Conservation (phyloP, 2,329 filamentous ascomycete genomes). For the Alternaria tenuissima region DNA sequence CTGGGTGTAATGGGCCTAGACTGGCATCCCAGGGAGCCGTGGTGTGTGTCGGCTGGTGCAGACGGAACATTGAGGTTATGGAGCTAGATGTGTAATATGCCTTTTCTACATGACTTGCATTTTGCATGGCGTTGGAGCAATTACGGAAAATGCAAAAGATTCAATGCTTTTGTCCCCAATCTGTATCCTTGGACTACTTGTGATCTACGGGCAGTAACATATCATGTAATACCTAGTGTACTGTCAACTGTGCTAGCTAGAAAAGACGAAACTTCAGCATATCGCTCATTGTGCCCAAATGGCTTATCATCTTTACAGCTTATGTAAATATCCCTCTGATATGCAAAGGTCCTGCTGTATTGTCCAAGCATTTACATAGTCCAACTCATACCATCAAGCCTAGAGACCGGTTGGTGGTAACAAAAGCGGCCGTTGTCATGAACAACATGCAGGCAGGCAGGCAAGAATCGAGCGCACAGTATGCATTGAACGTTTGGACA, state of each 20-base stretch:
- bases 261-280: not conserved
- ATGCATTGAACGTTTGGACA: too few species aligned
- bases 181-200: not conserved
- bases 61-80: slow-evolving; percentile 93
- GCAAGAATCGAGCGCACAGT: too few species aligned
- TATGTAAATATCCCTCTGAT: not conserved
- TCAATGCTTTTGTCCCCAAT: not conserved
- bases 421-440: too few species aligned
- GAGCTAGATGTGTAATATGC: slow-evolving; percentile 46
- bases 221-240: not conserved
- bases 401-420: too few species aligned
- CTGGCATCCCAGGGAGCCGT: slow-evolving; percentile 94
- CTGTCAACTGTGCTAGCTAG: not conserved
- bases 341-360: too few species aligned
- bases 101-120: not conserved
- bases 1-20: slow-evolving; percentile 92
- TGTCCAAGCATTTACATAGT: not conserved
- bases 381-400: too few species aligned
- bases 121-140: slow-evolving; percentile 8
- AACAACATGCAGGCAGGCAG: too few species aligned
- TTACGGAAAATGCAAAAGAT: slow-evolving; percentile 1
- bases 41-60: slow-evolving; percentile 92
- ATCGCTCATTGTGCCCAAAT: too few species aligned
- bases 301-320: too few species aligned
- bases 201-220: not conserved